phyloP scores from a whole-genome alignment of 345 rosid species.

The Rhodamnia argentea region DNA sequence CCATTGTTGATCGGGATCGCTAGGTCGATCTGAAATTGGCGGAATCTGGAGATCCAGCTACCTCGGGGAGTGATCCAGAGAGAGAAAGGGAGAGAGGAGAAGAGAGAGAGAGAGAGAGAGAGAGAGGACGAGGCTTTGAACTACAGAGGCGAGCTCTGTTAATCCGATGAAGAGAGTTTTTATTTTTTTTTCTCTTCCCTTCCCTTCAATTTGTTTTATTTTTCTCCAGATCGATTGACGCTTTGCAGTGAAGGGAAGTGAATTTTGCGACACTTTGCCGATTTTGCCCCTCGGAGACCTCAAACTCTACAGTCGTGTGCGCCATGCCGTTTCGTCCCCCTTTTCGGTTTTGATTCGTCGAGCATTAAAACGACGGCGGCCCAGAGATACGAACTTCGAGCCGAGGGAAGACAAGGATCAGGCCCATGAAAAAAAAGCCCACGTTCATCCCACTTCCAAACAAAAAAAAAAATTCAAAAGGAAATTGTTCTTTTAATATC shows the following conservation, averaged over 20 bases:
- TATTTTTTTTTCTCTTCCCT: background rate
- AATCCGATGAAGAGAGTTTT: background rate
- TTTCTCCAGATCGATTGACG: background rate
- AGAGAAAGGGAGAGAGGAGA: background rate
- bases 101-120: background rate
- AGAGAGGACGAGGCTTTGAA: background rate
- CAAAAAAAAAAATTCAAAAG: background rate
- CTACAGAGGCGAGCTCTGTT: background rate
- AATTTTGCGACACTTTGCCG: background rate
- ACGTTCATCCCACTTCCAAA: background rate
- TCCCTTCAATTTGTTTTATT: background rate
- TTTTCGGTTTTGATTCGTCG: background rate
- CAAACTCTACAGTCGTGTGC: background rate
- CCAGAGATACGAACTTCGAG: background rate
- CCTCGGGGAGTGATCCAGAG: background rate
- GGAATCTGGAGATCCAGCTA: background rate
- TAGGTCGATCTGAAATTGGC: background rate
- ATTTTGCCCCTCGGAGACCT: background rate
- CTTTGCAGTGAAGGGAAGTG: background rate
- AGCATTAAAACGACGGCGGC: background rate
- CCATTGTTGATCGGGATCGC: conserved; percentile 2
- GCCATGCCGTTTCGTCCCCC: background rate
- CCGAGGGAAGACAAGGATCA: background rate
- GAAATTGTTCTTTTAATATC: background rate
- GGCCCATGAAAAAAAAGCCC: background rate